Evolutionary conservation across 139 green algal genomes (phyloP).

Genomic region (Chlamydomonas sp.): DNA sequence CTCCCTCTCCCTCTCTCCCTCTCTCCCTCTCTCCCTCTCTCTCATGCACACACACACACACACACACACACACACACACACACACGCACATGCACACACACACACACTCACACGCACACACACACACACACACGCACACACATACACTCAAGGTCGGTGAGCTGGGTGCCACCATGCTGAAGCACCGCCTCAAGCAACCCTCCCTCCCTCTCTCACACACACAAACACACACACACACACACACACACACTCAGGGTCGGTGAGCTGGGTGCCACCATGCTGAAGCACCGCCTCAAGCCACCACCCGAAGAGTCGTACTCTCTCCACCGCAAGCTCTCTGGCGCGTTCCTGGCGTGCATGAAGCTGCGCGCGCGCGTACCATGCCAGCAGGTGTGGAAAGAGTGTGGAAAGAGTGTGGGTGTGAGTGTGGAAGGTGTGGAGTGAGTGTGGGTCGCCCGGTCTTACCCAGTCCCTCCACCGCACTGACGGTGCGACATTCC

Average conservation of each 20-base stretch:
- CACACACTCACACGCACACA: no score
- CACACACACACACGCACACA: no score
- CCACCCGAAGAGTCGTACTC: slow-evolving; percentile 91
- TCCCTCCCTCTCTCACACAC: no score
- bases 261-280: slow-evolving; percentile 75
- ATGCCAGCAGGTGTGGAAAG: slow-evolving; percentile 53
- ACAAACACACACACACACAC: no score
- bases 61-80: no score
- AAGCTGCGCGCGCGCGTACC: slow-evolving; percentile 76
- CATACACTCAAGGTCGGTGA: slow-evolving; percentile 43
- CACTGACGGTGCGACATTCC: slow-evolving; percentile 86
- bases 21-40: no score
- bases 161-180: slow-evolving; percentile 79
- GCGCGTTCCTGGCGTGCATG: slow-evolving; percentile 92
- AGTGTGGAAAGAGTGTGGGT: no score
- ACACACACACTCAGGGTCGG: slow-evolving; percentile 38
- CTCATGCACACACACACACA: no score
- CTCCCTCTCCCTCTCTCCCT: no score
- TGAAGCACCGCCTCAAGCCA: slow-evolving; percentile 83
- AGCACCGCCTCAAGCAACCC: slow-evolving; percentile 84
- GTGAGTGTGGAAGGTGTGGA: no score
- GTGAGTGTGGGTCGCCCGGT: no score
- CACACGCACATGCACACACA: no score
- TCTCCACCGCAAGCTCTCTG: slow-evolving; percentile 89
- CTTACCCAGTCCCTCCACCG: slow-evolving; percentile 93